Evolutionary conservation across 2,329 filamentous ascomycete species (phyloP).

Genomic region (Fusarium sp.): DNA sequence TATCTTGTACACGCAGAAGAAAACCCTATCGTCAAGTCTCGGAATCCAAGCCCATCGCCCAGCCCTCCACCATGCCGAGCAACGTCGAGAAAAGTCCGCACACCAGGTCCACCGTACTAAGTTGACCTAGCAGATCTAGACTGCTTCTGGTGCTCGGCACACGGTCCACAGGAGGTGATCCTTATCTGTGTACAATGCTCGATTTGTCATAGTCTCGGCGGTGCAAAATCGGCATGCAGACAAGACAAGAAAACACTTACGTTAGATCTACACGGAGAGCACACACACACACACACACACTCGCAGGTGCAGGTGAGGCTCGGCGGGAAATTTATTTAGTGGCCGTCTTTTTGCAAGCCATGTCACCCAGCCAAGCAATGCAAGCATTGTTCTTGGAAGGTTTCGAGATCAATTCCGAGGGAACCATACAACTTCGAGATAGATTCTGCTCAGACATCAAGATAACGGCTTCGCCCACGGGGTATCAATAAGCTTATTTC

Average conservation of each 20-base stretch:
- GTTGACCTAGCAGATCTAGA: constrained; percentile 4
- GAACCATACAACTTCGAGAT: background rate
- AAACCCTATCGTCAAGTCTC: constrained; percentile 4
- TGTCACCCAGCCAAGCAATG: background rate
- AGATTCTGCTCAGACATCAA: no score
- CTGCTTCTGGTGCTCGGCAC: background rate
- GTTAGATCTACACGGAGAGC: background rate
- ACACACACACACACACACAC: background rate
- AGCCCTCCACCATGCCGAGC: constrained; percentile 26
- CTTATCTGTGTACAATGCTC: constrained; percentile 10
- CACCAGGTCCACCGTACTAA: constrained; percentile 17
- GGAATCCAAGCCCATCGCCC: background rate
- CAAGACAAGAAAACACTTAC: background rate
- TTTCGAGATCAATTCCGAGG: no score
- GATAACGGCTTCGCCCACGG: background rate
- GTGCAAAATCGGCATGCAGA: constrained; percentile 11
- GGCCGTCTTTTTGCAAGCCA: background rate
- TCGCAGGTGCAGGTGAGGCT: constrained; percentile 24
- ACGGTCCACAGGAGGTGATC: background rate
- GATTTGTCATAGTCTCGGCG: constrained; percentile 2
- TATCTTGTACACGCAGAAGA: background rate
- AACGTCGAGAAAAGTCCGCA: constrained; percentile 29
- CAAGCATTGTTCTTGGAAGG: background rate
- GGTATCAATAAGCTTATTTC: constrained; percentile 22
- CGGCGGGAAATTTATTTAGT: constrained; percentile 15